Evolutionary conservation across 768 basidiomycete species (phyloP).

Genomic region (Heimioporus sp.): DNA sequence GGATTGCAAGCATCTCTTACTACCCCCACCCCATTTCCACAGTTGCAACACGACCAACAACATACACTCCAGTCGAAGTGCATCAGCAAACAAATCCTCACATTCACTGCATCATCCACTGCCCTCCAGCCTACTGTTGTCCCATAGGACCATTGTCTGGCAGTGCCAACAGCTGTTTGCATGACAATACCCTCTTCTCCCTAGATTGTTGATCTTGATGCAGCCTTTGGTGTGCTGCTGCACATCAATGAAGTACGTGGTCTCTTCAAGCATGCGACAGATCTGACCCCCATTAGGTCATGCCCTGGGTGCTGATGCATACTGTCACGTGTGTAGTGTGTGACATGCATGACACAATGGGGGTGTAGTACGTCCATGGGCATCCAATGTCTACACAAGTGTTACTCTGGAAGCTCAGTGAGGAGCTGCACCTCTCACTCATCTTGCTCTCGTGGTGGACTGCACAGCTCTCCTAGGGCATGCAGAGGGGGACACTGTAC

Average conservation of each 20-base stretch:
- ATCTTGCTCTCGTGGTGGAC: slow-evolving; percentile 11
- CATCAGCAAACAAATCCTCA: slow-evolving; percentile 24
- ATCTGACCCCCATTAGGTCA: background rate
- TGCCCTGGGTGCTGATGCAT: slow-evolving; percentile 16
- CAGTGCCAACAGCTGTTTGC: slow-evolving; percentile 41
- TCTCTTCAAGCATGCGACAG: no score
- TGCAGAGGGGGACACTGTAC: no score
- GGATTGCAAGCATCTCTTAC: background rate
- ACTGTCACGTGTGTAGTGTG: slow-evolving; percentile 11
- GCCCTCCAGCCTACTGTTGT: slow-evolving; percentile 26
- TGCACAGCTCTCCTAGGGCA: background rate
- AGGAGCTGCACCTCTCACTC: slow-evolving; percentile 8
- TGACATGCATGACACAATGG: slow-evolving; percentile 7
- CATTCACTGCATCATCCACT: slow-evolving; percentile 13
- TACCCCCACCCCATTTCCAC: no score
- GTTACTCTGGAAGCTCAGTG: background rate
- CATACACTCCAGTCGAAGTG: slow-evolving; percentile 19
- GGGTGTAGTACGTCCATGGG: no score
- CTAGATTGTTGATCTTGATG: slow-evolving; percentile 24
- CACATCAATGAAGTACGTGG: slow-evolving; percentile 18
- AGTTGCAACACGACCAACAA: slow-evolving; percentile 12
- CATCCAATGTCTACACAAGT: no score
- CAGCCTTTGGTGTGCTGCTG: slow-evolving; percentile 18
- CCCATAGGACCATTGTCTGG: slow-evolving; percentile 40
- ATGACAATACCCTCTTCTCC: slow-evolving; percentile 38